Evolutionary conservation across 2,329 filamentous ascomycete genomes (phyloP).

Genomic region (Aureobasidium sp.): DNA sequence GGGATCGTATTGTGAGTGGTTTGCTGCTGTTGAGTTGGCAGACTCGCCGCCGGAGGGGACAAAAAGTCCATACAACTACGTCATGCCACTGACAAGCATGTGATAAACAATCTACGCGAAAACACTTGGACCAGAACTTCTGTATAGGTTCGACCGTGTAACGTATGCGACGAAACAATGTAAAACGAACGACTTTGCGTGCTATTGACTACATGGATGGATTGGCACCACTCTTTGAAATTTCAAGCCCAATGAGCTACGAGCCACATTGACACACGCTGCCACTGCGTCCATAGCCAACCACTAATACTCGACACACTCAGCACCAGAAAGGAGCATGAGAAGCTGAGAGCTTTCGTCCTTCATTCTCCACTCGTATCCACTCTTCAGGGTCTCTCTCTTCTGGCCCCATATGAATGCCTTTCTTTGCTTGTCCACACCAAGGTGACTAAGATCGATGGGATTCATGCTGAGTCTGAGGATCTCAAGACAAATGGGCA

Average conservation of each 20-base stretch:
- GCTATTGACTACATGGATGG: neutral
- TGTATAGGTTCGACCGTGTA: too few relatives aligned
- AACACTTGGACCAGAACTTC: too few relatives aligned
- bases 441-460: conserved; percentile 25
- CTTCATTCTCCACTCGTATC: conserved; percentile 30
- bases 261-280: neutral
- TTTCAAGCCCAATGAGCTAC: neutral
- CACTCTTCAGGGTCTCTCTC: conserved; percentile 26
- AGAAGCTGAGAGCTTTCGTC: conserved; percentile 31
- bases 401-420: conserved; percentile 31
- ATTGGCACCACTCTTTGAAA: neutral
- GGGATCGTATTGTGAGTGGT: neutral
- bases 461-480: conserved; percentile 21
- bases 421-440: conserved; percentile 25
- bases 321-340: conserved; percentile 33
- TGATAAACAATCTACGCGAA: neutral
- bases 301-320: conserved; percentile 22
- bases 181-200: neutral
- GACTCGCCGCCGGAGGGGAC: neutral
- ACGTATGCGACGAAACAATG: neutral
- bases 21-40: neutral
- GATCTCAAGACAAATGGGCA: conserved; percentile 28
- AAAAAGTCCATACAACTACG: neutral
- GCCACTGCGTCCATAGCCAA: neutral
- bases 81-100: conserved; percentile 1